Conservation (phyloP, 768 basidiomycete genomes). For the Nidularia pulvinata region DNA sequence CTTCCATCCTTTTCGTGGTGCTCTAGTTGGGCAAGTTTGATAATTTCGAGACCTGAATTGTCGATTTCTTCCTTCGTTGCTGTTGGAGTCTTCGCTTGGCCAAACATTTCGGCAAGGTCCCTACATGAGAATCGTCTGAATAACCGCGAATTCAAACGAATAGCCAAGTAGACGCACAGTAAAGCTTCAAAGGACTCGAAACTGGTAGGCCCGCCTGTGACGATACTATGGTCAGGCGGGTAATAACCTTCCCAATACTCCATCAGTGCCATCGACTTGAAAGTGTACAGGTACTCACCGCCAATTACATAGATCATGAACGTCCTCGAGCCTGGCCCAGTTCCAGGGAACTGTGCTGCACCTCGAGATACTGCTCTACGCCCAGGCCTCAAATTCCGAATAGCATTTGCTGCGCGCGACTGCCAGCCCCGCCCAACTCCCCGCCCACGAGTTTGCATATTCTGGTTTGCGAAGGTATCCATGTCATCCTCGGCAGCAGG, state of each 20-base stretch:
- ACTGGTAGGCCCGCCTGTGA: conserved; percentile 71
- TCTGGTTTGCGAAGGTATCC: conserved; percentile 5
- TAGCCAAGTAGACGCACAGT: conserved; percentile 41
- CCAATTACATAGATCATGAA: conserved; percentile 93
- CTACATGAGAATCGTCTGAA: conserved; percentile 25
- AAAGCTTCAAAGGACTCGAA: conserved; percentile 82
- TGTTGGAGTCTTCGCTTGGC: conserved; percentile 82
- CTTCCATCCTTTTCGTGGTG: conserved; percentile 61
- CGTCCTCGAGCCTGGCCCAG: conserved; percentile 53
- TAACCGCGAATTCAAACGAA: conserved; percentile 5
- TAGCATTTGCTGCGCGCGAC: conserved; percentile 60
- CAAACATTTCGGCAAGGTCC: conserved; percentile 83
- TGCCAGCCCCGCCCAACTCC: conserved; percentile 43
- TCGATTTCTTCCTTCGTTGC: conserved; percentile 85
- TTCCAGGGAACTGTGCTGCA: conserved; percentile 8
- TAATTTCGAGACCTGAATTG: conserved; percentile 76
- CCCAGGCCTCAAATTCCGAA: conserved; percentile 52
- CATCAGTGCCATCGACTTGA: not conserved
- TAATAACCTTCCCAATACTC: conserved; percentile 68
- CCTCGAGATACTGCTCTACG: conserved; percentile 9
- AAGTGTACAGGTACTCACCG: conserved; percentile 36
- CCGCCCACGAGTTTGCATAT: conserved; percentile 4
- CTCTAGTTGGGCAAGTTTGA: conserved; percentile 54
- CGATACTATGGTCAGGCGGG: conserved; percentile 85
- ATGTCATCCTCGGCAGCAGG: conserved; percentile 6